phyloP scores from a whole-genome alignment of 2,329 filamentous ascomycete species.

The Ascosphaera pollenicola region DNA sequence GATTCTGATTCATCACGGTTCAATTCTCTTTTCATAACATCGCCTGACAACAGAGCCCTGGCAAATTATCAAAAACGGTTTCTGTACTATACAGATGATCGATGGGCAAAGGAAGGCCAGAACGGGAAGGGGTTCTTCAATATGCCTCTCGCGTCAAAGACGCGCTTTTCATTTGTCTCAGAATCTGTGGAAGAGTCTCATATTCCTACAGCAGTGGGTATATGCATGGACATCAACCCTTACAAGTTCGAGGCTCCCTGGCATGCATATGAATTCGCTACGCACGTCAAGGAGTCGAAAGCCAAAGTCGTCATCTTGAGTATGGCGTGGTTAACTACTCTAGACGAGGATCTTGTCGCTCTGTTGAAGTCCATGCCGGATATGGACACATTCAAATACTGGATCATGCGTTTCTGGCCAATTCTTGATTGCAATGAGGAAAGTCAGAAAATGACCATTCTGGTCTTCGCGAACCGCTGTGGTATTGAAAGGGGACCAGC shows the following conservation, averaged over 20 bases:
- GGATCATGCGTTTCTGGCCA: constrained; percentile 37
- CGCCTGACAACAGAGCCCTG: constrained; percentile 30
- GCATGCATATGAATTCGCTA: constrained; percentile 38
- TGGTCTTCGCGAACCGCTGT: constrained; percentile 25
- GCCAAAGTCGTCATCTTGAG: constrained; percentile 32
- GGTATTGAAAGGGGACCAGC: constrained; percentile 19
- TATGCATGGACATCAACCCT: constrained; percentile 38
- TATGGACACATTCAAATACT: constrained; percentile 38
- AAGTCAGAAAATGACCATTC: constrained; percentile 14
- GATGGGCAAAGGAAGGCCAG: constrained; percentile 33
- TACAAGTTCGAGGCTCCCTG: constrained; percentile 37
- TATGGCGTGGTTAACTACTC: constrained; percentile 40
- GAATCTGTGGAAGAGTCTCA: neutral
- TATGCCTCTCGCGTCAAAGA: constrained; percentile 6
- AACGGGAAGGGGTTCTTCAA: constrained; percentile 10
- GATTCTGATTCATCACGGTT: constrained; percentile 15
- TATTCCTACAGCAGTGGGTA: constrained; percentile 23
- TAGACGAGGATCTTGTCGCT: constrained; percentile 24
- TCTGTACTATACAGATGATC: constrained; percentile 45
- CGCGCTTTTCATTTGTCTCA: no score
- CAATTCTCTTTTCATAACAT: constrained; percentile 37
- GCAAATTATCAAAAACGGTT: constrained; percentile 41
- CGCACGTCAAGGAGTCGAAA: constrained; percentile 25
- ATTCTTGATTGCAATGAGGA: constrained; percentile 13
- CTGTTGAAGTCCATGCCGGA: constrained; percentile 24